phyloP scores from a whole-genome alignment of 1,284 basidiomycete species.

The Pseudozyma sp. region DNA sequence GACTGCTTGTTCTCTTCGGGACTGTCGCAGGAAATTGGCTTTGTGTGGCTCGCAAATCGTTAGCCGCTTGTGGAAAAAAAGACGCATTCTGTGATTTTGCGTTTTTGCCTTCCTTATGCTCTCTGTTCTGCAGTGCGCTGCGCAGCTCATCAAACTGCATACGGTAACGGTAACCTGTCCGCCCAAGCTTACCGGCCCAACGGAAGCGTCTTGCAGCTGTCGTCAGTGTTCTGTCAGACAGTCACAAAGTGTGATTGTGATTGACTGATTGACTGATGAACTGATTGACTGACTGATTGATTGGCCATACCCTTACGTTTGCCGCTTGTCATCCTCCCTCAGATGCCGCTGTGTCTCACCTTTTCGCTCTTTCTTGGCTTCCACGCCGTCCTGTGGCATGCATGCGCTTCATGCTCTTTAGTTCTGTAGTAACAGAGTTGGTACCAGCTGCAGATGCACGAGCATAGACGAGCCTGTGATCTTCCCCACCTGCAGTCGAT shows the following conservation, averaged over 20 bases:
- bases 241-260: neutral
- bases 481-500: neutral
- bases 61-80: slow-evolving; percentile 13
- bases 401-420: slow-evolving; percentile 1
- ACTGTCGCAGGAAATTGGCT: neutral
- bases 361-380: slow-evolving; percentile 27
- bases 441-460: neutral
- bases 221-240: neutral
- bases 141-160: no score
- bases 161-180: no score
- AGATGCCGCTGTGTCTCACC: slow-evolving; percentile 30
- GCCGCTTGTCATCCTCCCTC: slow-evolving; percentile 21
- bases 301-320: neutral
- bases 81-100: no score
- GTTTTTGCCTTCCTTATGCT: neutral
- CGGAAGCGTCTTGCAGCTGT: no score
- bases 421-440: neutral
- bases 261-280: neutral
- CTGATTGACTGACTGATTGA: neutral
- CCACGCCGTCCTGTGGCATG: slow-evolving; percentile 28
- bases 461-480: neutral
- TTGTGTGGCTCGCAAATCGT: neutral
- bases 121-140: no score
- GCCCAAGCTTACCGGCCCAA: no score
- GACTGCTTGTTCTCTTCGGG: neutral